Evolutionary conservation across 495 filamentous ascomycete species (phyloP).

Genomic region (Xylaria flabelliformis): DNA sequence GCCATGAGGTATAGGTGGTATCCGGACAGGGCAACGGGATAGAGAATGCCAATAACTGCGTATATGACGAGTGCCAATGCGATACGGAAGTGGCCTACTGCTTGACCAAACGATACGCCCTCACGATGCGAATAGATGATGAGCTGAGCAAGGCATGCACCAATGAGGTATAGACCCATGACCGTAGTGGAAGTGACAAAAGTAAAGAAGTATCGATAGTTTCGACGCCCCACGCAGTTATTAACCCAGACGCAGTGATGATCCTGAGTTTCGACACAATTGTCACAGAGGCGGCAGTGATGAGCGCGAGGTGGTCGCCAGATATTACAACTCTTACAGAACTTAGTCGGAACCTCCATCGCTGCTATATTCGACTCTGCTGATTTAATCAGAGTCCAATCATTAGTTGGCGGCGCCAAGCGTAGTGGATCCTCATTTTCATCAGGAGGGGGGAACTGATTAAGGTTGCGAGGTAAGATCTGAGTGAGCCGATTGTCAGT

Average conservation of each 20-base stretch:
- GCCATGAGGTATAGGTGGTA: constrained; percentile 93
- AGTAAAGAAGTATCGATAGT: constrained; percentile 96
- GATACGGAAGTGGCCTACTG: constrained; percentile 73
- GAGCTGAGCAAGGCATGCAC: constrained; percentile 78
- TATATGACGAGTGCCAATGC: constrained; percentile 92
- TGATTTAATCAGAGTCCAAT: constrained; percentile 89
- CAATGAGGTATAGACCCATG: constrained; percentile 77
- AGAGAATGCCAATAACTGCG: constrained; percentile 72
- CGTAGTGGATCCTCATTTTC: constrained; percentile 77
- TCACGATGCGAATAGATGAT: constrained; percentile 70
- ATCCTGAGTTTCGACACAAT: constrained; percentile 96
- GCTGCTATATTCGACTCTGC: constrained; percentile 73
- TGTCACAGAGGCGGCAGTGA: constrained; percentile 95
- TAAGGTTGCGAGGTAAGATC: constrained; percentile 85
- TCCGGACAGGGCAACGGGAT: constrained; percentile 80
- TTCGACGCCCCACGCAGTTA: constrained; percentile 95
- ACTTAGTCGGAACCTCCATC: constrained; percentile 97
- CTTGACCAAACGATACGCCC: constrained; percentile 65
- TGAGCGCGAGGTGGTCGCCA: constrained; percentile 96
- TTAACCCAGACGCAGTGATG: constrained; percentile 99
- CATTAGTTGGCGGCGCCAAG: constrained; percentile 81
- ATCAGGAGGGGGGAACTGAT: constrained; percentile 59
- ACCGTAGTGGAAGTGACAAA: constrained; percentile 80
- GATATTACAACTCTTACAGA: constrained; percentile 94
- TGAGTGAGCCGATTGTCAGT: constrained; percentile 46